These are phyloP conservation scores for Panicum hallii DNA, from an alignment of 202 grass and related monocot genomes.

Conservation along the genomic window DNA sequence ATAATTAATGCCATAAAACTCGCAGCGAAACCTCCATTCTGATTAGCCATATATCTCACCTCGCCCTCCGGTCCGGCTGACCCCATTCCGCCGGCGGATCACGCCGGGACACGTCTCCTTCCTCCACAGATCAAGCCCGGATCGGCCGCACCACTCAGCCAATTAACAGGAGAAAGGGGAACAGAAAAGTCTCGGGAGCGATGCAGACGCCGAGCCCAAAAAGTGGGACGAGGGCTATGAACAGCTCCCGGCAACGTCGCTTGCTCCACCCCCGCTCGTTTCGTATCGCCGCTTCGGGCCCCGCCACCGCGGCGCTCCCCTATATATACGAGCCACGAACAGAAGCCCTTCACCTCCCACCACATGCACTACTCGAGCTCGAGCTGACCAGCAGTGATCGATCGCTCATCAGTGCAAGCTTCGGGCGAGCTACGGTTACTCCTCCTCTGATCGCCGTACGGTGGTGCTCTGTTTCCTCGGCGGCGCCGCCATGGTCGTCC, in stretches of 20 bases:
- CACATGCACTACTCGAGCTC: constrained; percentile 39
- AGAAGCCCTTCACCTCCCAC: not conserved
- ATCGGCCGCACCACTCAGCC: too few species aligned
- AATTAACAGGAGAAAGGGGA: too few species aligned
- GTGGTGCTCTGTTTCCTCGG: constrained; percentile 13
- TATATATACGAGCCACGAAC: constrained; percentile 50
- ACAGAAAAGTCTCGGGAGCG: too few species aligned
- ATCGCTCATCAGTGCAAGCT: too few species aligned
- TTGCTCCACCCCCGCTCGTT: constrained; percentile 47
- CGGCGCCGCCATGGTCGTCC: constrained; percentile 61
- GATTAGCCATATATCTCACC: constrained; percentile 18
- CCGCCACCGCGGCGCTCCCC: not conserved
- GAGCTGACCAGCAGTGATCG: not conserved
- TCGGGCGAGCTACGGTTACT: too few species aligned
- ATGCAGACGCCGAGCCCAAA: not conserved
- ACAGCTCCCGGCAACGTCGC: not conserved
- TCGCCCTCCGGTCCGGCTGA: not conserved
- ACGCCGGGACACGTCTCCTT: constrained; percentile 38
- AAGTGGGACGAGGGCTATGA: not conserved
- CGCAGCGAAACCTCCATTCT: too few species aligned
- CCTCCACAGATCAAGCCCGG: not conserved
- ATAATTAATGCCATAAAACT: too few species aligned
- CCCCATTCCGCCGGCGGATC: constrained; percentile 33
- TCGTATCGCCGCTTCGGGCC: constrained; percentile 5
- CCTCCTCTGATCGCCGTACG: too few species aligned